These are phyloP conservation scores for Pythium periplocum DNA, from an alignment of 352 stramenopile genomes.

Conservation along the genomic window DNA sequence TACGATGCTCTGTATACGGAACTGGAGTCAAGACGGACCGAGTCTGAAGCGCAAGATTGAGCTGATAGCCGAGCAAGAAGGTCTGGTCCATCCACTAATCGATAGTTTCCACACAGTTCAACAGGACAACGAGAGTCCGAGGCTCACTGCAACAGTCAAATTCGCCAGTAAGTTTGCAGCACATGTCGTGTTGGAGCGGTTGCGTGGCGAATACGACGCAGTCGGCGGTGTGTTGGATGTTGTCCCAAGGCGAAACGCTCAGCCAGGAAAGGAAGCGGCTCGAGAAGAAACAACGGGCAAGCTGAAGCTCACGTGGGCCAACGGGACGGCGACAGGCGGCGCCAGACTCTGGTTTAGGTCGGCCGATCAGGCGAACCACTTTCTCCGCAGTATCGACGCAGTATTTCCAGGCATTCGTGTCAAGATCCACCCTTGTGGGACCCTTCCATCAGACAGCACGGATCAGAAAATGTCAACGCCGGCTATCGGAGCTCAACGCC, in stretches of 20 bases:
- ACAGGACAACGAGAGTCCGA: not conserved
- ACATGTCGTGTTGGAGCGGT: conserved; percentile 6
- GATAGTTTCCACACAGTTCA: too few relatives aligned
- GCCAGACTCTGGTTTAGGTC: conserved; percentile 19
- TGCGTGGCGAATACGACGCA: conserved; percentile 13
- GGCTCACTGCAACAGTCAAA: conserved; percentile 8
- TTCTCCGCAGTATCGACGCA: conserved; percentile 1
- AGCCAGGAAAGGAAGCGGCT: conserved; percentile 1
- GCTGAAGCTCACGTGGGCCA: conserved; percentile 25
- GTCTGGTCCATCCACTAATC: too few relatives aligned
- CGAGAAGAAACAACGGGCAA: not conserved
- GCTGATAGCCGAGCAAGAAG: too few relatives aligned
- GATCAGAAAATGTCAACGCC: too few relatives aligned
- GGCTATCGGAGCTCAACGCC: too few relatives aligned
- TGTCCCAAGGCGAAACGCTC: conserved; percentile 4
- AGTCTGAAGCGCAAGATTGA: too few relatives aligned
- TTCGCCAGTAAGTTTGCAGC: conserved; percentile 14
- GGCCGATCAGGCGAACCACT: conserved; percentile 14
- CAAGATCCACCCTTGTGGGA: too few relatives aligned
- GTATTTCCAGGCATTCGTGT: too few relatives aligned
- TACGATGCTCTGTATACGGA: not conserved
- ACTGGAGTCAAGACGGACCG: too few relatives aligned
- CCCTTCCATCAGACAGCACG: too few relatives aligned
- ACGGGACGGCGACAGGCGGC: conserved; percentile 14
- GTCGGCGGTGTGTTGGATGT: conserved; percentile 6